Percentiles rank a stretch among this genome's conserved stretches.
Evolutionary conservation across 495 filamentous ascomycete genomes (phyloP).

Genomic region (Aspergillus affinis): DNA sequence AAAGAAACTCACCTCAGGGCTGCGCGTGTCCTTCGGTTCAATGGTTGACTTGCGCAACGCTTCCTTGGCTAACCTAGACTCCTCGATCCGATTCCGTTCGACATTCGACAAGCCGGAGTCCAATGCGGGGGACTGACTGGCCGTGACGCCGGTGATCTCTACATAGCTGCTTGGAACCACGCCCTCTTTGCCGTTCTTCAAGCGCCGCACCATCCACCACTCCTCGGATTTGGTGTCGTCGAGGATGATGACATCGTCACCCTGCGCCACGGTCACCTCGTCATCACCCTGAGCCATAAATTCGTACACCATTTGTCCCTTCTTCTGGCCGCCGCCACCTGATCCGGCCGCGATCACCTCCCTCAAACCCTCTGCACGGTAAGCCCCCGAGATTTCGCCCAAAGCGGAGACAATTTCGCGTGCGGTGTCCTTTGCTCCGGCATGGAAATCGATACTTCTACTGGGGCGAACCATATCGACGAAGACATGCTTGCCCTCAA

Average conservation of each 20-base stretch:
- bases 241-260: constrained; percentile 86
- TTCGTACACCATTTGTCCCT: constrained; percentile 84
- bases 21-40: constrained; percentile 53
- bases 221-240: constrained; percentile 93
- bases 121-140: constrained; percentile 48
- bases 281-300: constrained; percentile 96
- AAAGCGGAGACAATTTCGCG: constrained; percentile 86
- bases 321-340: constrained; percentile 67
- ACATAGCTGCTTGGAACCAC: constrained; percentile 98
- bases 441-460: constrained; percentile 94
- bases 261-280: constrained; percentile 87
- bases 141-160: constrained; percentile 69
- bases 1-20: constrained; percentile 60
- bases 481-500: constrained; percentile 98
- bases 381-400: constrained; percentile 84
- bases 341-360: constrained; percentile 83
- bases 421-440: constrained; percentile 94
- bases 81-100: constrained; percentile 81
- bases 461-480: constrained; percentile 87
- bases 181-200: constrained; percentile 92
- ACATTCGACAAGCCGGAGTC: constrained; percentile 70
- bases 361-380: constrained; percentile 76
- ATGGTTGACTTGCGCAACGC: constrained; percentile 60
- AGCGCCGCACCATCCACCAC: constrained; percentile 93
- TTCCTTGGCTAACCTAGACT: constrained; percentile 75